A percentile compares a stretch with the other conserved stretches of the same genome.
Evolutionary conservation across 768 basidiomycete species (phyloP).

Genomic region (Trametopsis cervina): DNA sequence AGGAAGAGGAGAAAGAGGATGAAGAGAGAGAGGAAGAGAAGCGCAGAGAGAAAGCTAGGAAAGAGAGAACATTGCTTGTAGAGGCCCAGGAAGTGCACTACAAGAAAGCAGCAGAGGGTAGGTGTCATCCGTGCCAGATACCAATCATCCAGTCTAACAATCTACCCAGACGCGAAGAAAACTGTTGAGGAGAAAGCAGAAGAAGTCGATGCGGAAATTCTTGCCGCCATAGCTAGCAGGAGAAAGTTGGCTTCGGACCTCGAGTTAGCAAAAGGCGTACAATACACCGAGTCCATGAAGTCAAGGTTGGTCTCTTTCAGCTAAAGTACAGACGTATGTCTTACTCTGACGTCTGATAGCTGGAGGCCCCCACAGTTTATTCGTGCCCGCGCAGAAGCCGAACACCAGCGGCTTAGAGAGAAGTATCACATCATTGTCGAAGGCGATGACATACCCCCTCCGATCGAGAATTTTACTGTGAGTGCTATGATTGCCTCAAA

Average conservation of each 20-base stretch:
- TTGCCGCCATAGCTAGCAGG: slow-evolving; percentile 86
- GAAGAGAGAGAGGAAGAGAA: slow-evolving; percentile 75
- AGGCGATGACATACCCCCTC: slow-evolving; percentile 88
- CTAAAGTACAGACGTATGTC: neutral
- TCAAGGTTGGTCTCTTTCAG: slow-evolving; percentile 54
- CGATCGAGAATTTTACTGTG: slow-evolving; percentile 84
- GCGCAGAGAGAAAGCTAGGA: slow-evolving; percentile 65
- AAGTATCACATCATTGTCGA: slow-evolving; percentile 95
- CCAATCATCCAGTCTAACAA: too few relatives aligned
- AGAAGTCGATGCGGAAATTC: slow-evolving; percentile 85
- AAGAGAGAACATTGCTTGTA: slow-evolving; percentile 80
- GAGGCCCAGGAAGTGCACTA: slow-evolving; percentile 95
- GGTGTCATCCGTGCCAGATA: slow-evolving; percentile 14
- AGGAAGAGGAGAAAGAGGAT: slow-evolving; percentile 56
- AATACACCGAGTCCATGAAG: slow-evolving; percentile 80
- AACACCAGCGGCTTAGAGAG: slow-evolving; percentile 72
- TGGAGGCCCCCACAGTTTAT: slow-evolving; percentile 89
- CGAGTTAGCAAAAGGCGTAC: slow-evolving; percentile 89
- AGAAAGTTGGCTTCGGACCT: slow-evolving; percentile 88
- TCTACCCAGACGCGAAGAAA: slow-evolving; percentile 74
- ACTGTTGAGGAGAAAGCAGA: slow-evolving; percentile 78
- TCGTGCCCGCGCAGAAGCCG: slow-evolving; percentile 57
- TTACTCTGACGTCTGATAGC: slow-evolving; percentile 31
- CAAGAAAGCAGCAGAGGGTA: slow-evolving; percentile 76
- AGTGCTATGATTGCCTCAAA: slow-evolving; percentile 6